phyloP scores from a whole-genome alignment of 768 basidiomycete genomes.

The Imleria badia region DNA sequence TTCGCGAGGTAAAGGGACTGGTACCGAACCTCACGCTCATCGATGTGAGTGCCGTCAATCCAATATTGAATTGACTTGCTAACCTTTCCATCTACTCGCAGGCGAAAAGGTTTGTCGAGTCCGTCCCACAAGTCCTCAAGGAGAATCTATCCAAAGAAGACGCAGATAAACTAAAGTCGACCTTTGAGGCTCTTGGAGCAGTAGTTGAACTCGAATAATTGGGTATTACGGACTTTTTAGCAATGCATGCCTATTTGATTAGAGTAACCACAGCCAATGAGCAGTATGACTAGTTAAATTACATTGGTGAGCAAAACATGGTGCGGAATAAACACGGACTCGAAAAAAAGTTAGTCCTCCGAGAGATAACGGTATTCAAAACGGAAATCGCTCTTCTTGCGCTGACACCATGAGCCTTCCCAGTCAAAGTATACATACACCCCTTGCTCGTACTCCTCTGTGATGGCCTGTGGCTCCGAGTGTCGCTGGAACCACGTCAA shows the following conservation, averaged over 20 bases:
- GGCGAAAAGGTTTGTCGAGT: constrained; percentile 99
- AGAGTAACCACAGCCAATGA: constrained; percentile 13
- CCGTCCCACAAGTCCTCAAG: constrained; percentile 87
- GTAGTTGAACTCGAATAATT: constrained; percentile 79
- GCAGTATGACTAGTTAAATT: constrained; percentile 23
- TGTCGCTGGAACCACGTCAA: constrained; percentile 99
- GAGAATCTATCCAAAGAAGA: constrained; percentile 96
- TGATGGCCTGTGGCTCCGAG: constrained; percentile 97
- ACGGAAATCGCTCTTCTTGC: constrained; percentile 97
- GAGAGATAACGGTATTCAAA: constrained; percentile 95
- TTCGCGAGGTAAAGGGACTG: constrained; percentile 94
- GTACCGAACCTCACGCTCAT: constrained; percentile 96
- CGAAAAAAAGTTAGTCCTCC: constrained; percentile 51
- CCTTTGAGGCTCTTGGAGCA: constrained; percentile 88
- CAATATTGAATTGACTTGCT: background rate
- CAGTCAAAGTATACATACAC: constrained; percentile 99
- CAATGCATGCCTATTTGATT: constrained; percentile 17
- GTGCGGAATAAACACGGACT: constrained; percentile 1
- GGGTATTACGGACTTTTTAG: constrained; percentile 3
- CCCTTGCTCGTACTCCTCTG: constrained; percentile 99
- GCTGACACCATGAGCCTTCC: constrained; percentile 98
- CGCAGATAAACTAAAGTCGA: constrained; percentile 91
- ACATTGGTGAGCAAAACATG: constrained; percentile 22
- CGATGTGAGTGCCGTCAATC: constrained; percentile 61
- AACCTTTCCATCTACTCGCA: constrained; percentile 32